Percentiles rank a stretch among this genome's conserved stretches.
Conservation (phyloP, 352 stramenopile genomes). For the Globisporangium rhizosaccharum region DNA sequence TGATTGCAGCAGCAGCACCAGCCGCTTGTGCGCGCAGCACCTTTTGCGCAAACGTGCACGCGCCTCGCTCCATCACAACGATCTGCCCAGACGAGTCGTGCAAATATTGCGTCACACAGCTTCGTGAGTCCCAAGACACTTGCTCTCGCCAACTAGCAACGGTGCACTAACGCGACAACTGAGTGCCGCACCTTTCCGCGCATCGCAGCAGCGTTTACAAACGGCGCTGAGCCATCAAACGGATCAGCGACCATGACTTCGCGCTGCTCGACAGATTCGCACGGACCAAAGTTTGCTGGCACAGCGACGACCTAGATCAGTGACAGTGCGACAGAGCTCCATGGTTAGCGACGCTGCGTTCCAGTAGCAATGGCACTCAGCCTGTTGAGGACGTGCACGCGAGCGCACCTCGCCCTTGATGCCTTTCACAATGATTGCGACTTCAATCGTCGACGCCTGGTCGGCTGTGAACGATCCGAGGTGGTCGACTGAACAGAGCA, state of each 20-base stretch:
- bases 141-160: neutral
- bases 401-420: slow-evolving; percentile 66
- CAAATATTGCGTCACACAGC: neutral
- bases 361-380: too few species aligned
- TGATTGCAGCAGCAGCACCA: slow-evolving; percentile 51
- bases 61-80: slow-evolving; percentile 64
- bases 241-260: slow-evolving; percentile 47
- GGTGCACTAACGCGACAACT: neutral
- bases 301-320: slow-evolving; percentile 52
- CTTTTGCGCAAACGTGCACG: slow-evolving; percentile 72
- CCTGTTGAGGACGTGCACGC: too few species aligned
- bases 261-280: slow-evolving; percentile 38
- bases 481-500: slow-evolving; percentile 31
- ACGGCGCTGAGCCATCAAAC: slow-evolving; percentile 42
- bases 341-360: too few species aligned
- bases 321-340: neutral
- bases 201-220: slow-evolving; percentile 34
- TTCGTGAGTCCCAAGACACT: neutral
- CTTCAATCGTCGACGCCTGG: slow-evolving; percentile 69
- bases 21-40: slow-evolving; percentile 54
- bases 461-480: slow-evolving; percentile 60
- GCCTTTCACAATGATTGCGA: slow-evolving; percentile 49
- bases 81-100: slow-evolving; percentile 24
- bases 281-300: slow-evolving; percentile 74
- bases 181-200: slow-evolving; percentile 31